phyloP scores from a whole-genome alignment of 495 filamentous ascomycete genomes.

The Daldinia bambusicola region DNA sequence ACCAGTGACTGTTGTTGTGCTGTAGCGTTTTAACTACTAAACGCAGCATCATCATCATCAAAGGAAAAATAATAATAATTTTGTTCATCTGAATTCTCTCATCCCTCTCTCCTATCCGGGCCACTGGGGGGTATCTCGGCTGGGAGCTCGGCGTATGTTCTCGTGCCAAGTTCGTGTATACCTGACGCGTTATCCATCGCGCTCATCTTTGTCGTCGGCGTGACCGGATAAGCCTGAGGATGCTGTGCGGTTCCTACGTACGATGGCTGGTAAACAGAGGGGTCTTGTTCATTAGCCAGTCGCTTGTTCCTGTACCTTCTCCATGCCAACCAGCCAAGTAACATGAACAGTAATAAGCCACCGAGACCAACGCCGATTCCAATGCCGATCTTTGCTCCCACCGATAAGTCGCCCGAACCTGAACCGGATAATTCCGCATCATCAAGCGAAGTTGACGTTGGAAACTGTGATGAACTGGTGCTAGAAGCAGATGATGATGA shows the following conservation, averaged over 20 bases:
- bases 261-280: neutral
- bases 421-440: neutral
- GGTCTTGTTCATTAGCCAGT: neutral
- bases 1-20: neutral
- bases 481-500: neutral
- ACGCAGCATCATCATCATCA: neutral
- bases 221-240: neutral
- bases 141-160: neutral
- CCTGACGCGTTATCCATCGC: neutral
- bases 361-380: neutral
- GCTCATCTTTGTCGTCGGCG: neutral
- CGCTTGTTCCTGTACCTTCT: neutral
- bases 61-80: neutral
- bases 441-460: neutral
- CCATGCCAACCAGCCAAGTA: constrained; percentile 3
- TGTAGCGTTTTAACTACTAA: neutral
- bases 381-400: neutral
- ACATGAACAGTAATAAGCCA: neutral
- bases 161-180: neutral
- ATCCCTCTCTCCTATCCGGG: neutral
- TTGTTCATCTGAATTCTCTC: neutral
- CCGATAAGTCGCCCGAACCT: neutral
- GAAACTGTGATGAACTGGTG: neutral
- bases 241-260: neutral
- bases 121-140: neutral